Percentiles rank a stretch among this genome's conserved stretches.
Conservation (phyloP, 331 rosid species). For the Dryas integrifolia region DNA sequence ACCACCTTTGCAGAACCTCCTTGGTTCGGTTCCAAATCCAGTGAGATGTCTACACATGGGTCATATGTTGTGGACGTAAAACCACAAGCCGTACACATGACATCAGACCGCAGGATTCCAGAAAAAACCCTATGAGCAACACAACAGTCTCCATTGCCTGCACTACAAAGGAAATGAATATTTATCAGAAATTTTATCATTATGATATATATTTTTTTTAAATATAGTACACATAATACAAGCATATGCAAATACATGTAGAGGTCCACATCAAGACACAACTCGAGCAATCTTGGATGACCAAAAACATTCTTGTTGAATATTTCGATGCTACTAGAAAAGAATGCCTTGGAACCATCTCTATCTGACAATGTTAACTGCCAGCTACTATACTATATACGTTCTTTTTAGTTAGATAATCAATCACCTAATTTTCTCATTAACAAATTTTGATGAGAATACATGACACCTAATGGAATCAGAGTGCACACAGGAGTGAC, state of each 20-base stretch:
- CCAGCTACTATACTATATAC: background rate
- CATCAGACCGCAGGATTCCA: conserved; percentile 59
- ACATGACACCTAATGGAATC: background rate
- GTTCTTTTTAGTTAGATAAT: background rate
- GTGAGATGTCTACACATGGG: conserved; percentile 52
- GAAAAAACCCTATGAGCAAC: conserved; percentile 58
- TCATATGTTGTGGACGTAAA: conserved; percentile 52
- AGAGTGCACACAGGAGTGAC: conserved; percentile 10
- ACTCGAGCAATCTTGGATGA: background rate
- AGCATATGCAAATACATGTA: background rate
- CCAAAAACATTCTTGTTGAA: background rate
- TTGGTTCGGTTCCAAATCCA: conserved; percentile 59
- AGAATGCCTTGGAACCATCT: background rate
- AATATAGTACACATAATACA: background rate
- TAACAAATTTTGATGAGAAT: background rate
- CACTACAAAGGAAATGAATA: conserved; percentile 24
- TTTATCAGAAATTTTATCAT: background rate
- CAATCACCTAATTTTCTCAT: background rate
- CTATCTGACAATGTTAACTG: background rate
- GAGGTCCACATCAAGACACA: background rate
- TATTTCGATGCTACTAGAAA: background rate
- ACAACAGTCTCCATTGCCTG: conserved; percentile 61
- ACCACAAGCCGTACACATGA: conserved; percentile 60
- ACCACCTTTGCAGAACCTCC: conserved; percentile 56
- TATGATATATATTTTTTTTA: too few species aligned